phyloP scores from a whole-genome alignment of 169 alveolate genomes.

The Plasmodium falciparum region DNA sequence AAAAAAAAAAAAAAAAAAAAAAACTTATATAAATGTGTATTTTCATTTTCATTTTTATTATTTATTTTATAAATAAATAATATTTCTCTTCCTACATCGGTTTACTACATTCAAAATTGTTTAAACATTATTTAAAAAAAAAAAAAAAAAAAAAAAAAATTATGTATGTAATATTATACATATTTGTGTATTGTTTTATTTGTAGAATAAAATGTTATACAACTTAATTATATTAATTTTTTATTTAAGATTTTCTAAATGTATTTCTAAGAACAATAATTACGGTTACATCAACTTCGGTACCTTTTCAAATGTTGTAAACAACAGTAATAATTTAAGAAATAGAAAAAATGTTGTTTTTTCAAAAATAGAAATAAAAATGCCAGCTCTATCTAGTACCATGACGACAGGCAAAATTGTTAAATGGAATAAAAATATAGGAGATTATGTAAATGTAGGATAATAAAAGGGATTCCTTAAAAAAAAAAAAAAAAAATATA shows the following conservation, averaged over 20 bases:
- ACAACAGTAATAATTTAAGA: background rate
- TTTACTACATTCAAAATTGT: too few relatives aligned
- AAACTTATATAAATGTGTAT: too few relatives aligned
- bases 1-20: too few relatives aligned
- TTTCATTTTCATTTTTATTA: too few relatives aligned
- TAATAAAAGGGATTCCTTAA: background rate
- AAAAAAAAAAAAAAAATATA: background rate
- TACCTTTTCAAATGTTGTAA: background rate
- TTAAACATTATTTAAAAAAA: too few relatives aligned
- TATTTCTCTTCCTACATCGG: too few relatives aligned
- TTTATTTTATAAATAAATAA: too few relatives aligned
- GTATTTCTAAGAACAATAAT: slow-evolving; percentile 29
- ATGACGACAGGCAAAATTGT: slow-evolving; percentile 86
- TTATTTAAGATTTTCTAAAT: slow-evolving; percentile 11
- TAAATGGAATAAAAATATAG: slow-evolving; percentile 83
- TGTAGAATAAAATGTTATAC: slow-evolving; percentile 24
- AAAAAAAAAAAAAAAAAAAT: background rate
- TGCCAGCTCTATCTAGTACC: slow-evolving; percentile 86
- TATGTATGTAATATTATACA: background rate
- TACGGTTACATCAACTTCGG: slow-evolving; percentile 4
- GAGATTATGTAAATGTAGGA: slow-evolving; percentile 80
- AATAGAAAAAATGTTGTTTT: slow-evolving; percentile 21
- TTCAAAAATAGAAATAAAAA: slow-evolving; percentile 59
- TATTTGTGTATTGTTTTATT: background rate
- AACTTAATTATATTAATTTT: slow-evolving; percentile 9